phyloP scores from a whole-genome alignment of 306 rosid genomes.

The Benincasa hispida region DNA sequence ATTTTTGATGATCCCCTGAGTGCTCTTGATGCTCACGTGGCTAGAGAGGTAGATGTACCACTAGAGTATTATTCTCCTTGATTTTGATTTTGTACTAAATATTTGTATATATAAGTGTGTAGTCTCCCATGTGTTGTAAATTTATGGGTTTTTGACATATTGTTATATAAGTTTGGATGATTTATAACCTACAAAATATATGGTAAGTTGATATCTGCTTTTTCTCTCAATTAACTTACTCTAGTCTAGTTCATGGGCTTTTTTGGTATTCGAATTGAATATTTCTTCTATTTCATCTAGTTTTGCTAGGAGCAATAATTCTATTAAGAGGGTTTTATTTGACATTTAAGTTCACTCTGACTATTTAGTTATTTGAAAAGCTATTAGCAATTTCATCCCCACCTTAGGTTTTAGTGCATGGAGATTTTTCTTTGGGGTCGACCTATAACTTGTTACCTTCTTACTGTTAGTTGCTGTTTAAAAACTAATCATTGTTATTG shows the following conservation, averaged over 20 bases:
- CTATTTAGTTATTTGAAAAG: background rate
- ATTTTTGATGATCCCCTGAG: constrained; percentile 92
- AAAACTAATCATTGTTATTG: background rate
- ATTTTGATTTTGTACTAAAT: background rate
- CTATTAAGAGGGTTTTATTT: background rate
- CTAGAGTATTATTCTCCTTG: background rate
- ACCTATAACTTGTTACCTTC: background rate
- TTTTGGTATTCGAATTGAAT: background rate
- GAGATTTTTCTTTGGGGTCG: background rate
- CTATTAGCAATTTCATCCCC: background rate
- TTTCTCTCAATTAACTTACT: background rate
- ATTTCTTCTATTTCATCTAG: background rate
- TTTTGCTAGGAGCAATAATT: background rate
- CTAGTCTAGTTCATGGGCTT: background rate
- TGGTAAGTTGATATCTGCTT: background rate
- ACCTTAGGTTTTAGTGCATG: background rate
- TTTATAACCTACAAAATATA: background rate
- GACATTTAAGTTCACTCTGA: background rate
- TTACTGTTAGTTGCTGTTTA: background rate
- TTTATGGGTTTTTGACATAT: background rate
- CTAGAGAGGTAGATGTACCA: constrained; percentile 43
- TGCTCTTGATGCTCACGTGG: constrained; percentile 87
- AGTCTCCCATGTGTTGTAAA: background rate
- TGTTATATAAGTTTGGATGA: background rate
- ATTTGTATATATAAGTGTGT: background rate